Evolutionary conservation across 2,329 filamentous ascomycete genomes (phyloP), one percentile per base, ranked within the genome.

Genomic region (Shiraia sp.): DNA sequence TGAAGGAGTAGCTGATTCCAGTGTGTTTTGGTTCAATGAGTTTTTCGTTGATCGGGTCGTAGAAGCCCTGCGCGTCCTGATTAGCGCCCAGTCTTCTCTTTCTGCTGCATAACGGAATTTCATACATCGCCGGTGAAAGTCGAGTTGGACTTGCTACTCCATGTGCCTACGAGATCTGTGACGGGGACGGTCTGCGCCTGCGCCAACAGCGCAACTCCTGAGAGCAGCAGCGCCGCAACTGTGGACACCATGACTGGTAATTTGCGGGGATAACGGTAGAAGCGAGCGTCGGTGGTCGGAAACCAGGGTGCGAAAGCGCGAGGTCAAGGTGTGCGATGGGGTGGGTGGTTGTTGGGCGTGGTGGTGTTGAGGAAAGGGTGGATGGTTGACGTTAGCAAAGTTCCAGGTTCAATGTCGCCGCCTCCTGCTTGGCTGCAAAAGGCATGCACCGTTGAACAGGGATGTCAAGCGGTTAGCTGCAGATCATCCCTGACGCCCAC

Each of bases 1-100:
- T 84, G 68, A 89, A 89, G 9, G 86, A 88, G 71, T 87, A 89
- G 12, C 85, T 87, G 51, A 87, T 86, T 16, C 86, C 86, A 0
- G 85, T 80, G 48, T 81, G 55, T 25, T 60, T 72, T 12, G 86
- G 86, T 66, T 89, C 86, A 52, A 81, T 79, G 47, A 89, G 75
- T 49, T 73, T 73, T 56, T 88, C 86, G 41, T 81, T 77, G 36
- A 81, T 71, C 3, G 83, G 81, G 67, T 88, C 79, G 59, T 87
- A 88, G 69, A 88, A 88, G 56, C 75, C 79, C 85, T 88, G 43
- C 32, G 15, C 16, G 16, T 14, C 22, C 25, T 36, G 16, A 32
- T 63, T 45, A 65, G 55, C 51, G 6, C 17, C 6, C 14, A 10
- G 27, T 15, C 23, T 13, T 13, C 12, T 22, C 10, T 19, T 0